A percentile compares a stretch with the other conserved stretches of the same genome.
Conservation (phyloP, 2,329 filamentous ascomycete species). For the Grosmannia huntii region DNA sequence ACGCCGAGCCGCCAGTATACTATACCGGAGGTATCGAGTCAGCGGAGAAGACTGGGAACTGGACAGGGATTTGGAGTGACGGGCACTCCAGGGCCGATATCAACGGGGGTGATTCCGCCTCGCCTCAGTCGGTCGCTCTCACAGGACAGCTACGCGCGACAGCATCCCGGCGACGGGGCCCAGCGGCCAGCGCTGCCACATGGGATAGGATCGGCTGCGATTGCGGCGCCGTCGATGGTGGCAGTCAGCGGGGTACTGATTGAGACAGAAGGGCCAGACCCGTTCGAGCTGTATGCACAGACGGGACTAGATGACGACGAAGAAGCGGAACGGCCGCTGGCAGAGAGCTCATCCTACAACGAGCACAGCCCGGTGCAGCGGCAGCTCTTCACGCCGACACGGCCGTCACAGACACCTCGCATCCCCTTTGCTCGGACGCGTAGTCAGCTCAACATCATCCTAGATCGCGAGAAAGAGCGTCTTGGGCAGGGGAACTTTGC, state of each 20-base stretch:
- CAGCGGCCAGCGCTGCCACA: background rate
- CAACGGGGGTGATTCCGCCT: background rate
- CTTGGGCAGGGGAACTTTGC: slow-evolving; percentile 19
- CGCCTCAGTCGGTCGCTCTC: slow-evolving; percentile 7
- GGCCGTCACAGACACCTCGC: slow-evolving; percentile 29
- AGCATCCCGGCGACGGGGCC: background rate
- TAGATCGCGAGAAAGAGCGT: slow-evolving; percentile 38
- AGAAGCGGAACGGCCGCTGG: background rate
- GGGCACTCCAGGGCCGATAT: background rate
- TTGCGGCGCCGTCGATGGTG: slow-evolving; percentile 6
- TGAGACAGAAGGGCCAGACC: slow-evolving; percentile 8
- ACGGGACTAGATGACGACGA: slow-evolving; percentile 2
- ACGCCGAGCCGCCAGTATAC: background rate
- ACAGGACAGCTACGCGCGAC: slow-evolving; percentile 9
- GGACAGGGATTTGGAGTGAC: background rate
- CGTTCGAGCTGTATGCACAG: slow-evolving; percentile 6
- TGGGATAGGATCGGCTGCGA: background rate
- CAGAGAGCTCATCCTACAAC: background rate
- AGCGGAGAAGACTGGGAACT: background rate
- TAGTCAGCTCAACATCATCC: slow-evolving; percentile 44
- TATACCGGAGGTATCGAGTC: background rate
- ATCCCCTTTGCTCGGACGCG: slow-evolving; percentile 44
- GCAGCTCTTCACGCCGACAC: slow-evolving; percentile 33
- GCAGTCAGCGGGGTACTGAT: slow-evolving; percentile 5
- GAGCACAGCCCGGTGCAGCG: slow-evolving; percentile 20